Percentiles rank a stretch among this genome's conserved stretches.
phyloP scores from a whole-genome alignment of 495 filamentous ascomycete species.

The Hamigera avellanea region DNA sequence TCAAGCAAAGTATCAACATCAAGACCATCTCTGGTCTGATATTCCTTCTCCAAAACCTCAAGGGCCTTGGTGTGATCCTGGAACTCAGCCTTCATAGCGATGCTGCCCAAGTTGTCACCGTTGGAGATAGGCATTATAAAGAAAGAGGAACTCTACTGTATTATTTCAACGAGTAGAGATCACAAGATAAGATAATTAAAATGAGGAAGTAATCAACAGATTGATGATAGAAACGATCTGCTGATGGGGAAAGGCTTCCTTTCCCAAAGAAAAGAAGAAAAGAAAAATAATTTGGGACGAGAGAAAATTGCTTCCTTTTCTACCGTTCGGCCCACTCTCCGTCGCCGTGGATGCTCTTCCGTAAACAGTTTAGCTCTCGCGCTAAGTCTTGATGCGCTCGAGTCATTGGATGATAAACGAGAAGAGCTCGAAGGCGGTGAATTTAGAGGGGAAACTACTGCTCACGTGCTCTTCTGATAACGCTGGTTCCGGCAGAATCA shows the following conservation, averaged over 20 bases:
- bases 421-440: too few relatives aligned
- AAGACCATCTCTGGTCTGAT: constrained; percentile 69
- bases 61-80: constrained; percentile 56
- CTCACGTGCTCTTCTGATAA: too few relatives aligned
- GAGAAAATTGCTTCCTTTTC: constrained; percentile 27
- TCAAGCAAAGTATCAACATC: constrained; percentile 73
- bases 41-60: constrained; percentile 65
- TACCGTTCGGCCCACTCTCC: too few relatives aligned
- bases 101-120: constrained; percentile 42
- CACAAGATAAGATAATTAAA: constrained; percentile 4
- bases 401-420: constrained; percentile 29
- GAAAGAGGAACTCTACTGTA: constrained; percentile 3
- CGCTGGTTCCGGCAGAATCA: too few relatives aligned
- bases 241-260: constrained; percentile 42
- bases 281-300: constrained; percentile 31
- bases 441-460: too few relatives aligned
- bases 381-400: constrained; percentile 1
- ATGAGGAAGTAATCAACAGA: constrained; percentile 34
- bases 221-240: constrained; percentile 39
- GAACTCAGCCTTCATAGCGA: constrained; percentile 33
- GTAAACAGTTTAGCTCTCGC: constrained; percentile 9
- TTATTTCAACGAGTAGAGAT: constrained; percentile 1
- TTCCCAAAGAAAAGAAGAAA: constrained; percentile 45
- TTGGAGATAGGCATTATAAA: constrained; percentile 61
- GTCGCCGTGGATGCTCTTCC: constrained; percentile 11